Conservation (phyloP, 108 stramenopile species). For the Schizochytrium sp. region DNA sequence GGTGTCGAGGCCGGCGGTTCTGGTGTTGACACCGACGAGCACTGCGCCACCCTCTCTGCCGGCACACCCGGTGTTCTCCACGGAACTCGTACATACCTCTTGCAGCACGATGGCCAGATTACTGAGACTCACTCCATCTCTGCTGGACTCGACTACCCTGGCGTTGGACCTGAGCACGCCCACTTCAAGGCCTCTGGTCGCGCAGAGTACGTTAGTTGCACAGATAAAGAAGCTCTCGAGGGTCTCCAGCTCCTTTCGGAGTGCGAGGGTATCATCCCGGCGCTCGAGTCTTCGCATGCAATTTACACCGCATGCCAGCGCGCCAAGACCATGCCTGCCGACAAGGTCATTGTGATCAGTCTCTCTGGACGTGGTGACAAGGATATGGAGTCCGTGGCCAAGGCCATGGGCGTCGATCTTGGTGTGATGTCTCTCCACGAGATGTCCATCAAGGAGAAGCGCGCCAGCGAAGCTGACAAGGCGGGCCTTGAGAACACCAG, state of each 20-base stretch:
- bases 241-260: slow-evolving; percentile 88
- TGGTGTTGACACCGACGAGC: slow-evolving; percentile 80
- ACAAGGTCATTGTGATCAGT: slow-evolving; percentile 90
- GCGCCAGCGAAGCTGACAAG: slow-evolving; percentile 4
- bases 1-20: slow-evolving; percentile 96
- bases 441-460: slow-evolving; percentile 15
- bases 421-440: slow-evolving; percentile 19
- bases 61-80: slow-evolving; percentile 93
- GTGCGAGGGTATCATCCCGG: slow-evolving; percentile 96
- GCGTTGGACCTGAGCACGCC: slow-evolving; percentile 95
- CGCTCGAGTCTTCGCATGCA: slow-evolving; percentile 92
- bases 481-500: background rate
- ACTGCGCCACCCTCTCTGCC: slow-evolving; percentile 90
- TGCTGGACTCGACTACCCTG: slow-evolving; percentile 96
- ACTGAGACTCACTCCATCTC: slow-evolving; percentile 90
- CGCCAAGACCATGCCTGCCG: slow-evolving; percentile 87
- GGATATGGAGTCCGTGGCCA: slow-evolving; percentile 95
- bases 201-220: slow-evolving; percentile 88
- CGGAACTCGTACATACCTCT: slow-evolving; percentile 90
- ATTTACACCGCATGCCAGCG: slow-evolving; percentile 88
- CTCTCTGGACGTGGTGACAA: slow-evolving; percentile 97
- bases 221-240: slow-evolving; percentile 90
- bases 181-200: slow-evolving; percentile 89
- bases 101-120: slow-evolving; percentile 91
- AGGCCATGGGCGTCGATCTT: slow-evolving; percentile 88